phyloP scores from a whole-genome alignment of 768 basidiomycete genomes.

The Amanita brunnescens region DNA sequence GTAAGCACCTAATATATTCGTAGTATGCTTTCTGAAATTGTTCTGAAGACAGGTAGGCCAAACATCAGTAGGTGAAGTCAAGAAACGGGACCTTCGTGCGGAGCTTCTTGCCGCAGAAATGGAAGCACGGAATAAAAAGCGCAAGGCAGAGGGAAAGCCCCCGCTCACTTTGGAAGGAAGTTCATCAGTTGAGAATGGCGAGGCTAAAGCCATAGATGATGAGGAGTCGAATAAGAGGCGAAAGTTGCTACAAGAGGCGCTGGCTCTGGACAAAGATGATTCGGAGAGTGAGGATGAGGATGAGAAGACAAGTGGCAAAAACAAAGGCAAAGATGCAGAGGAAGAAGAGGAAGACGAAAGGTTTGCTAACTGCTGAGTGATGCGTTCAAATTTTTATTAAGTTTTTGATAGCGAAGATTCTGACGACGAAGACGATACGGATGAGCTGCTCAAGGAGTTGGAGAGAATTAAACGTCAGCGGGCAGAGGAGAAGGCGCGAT shows the following conservation, averaged over 20 bases:
- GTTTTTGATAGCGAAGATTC: slow-evolving; percentile 35
- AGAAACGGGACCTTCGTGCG: slow-evolving; percentile 68
- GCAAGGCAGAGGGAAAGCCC: slow-evolving; percentile 77
- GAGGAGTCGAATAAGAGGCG: slow-evolving; percentile 75
- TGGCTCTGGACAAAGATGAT: slow-evolving; percentile 87
- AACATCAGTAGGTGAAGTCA: slow-evolving; percentile 69
- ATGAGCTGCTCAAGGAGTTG: slow-evolving; percentile 90
- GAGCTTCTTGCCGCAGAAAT: slow-evolving; percentile 82
- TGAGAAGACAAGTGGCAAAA: slow-evolving; percentile 28
- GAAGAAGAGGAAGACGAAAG: slow-evolving; percentile 44
- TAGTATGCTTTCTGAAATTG: slow-evolving; percentile 1
- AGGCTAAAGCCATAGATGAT: slow-evolving; percentile 15
- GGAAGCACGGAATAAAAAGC: slow-evolving; percentile 83
- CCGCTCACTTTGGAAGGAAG: slow-evolving; percentile 36
- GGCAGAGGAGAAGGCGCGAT: slow-evolving; percentile 83
- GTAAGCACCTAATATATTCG: slow-evolving; percentile 26
- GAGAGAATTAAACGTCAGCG: slow-evolving; percentile 97
- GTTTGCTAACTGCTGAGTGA: slow-evolving; percentile 18
- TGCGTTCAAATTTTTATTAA: background rate
- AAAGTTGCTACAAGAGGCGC: slow-evolving; percentile 78
- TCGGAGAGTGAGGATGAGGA: slow-evolving; percentile 61
- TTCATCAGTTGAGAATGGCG: slow-evolving; percentile 10
- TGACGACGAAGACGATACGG: slow-evolving; percentile 85
- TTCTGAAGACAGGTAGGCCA: slow-evolving; percentile 76
- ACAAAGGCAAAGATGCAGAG: slow-evolving; percentile 12